Base-by-base conservation (phyloP, 805 yeast genomes). In the Kluyveromyces nonfermentans region DNA sequence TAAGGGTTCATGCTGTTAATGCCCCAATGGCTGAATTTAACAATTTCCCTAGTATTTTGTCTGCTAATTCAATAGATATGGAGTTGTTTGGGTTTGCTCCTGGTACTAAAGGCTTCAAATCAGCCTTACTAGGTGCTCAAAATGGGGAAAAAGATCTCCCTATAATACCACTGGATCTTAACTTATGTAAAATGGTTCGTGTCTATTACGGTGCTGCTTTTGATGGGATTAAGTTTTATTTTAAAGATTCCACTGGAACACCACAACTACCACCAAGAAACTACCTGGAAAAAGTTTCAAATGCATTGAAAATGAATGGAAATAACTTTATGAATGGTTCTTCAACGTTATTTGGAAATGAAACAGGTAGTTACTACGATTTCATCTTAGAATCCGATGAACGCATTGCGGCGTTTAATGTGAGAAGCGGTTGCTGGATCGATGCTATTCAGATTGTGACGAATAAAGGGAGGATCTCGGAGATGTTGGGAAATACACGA, bases 341-440 rank as follows among this genome's bases (percentile, higher is more conserved):
- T 17, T 51, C 56, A 46, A 50, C 54, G 1, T 49, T 64, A 10
- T 65, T 79, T 41, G 93, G 90, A 4, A 75, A 75, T 20, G 65
- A 69, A 44, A 80, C 74, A 5, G 50, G 51, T 8, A 69, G 75
- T 46, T 80, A 70, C 48, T 56, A 79, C 0, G 88, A 82, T 46
- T 73, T 82, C 46, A 59, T 56, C 1, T 53, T 88, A n/a, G 65
- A 67, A 3, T 60, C 59, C 0, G 85, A 78, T 38, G 96, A 90
- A 57, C 46, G 50, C 8, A 66, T 90, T 7, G 59, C 69, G 3
- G 82, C 81, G 20, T 66, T 89, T 43, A 70, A 73, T 35, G 65
- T 87, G 37, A 71, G 95, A 50, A 70, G 78, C 35, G 97, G 97
- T 9, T 78, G 72, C 1, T 93, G 97, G 97, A 69, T 93, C 5